Evolutionary conservation across 805 yeast genomes (phyloP).

Genomic region (Yamadazyma ubonensis): DNA sequence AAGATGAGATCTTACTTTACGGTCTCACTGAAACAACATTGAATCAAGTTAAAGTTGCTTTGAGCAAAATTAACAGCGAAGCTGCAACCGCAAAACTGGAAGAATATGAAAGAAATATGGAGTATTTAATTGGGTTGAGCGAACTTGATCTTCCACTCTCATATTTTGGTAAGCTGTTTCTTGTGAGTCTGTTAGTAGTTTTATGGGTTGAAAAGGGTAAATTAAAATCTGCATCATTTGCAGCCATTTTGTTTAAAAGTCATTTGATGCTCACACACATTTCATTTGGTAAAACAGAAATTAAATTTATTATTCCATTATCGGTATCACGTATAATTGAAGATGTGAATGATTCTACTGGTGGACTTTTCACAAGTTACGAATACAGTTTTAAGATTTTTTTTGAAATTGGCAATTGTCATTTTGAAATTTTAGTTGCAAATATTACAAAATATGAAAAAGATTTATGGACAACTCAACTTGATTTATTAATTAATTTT

Average conservation of each 20-base stretch:
- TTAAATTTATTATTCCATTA: conserved; percentile 49
- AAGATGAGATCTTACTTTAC: neutral
- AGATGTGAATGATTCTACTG: conserved; percentile 22
- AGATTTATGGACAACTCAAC: conserved; percentile 39
- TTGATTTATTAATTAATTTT: conserved; percentile 20
- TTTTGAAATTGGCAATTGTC: conserved; percentile 43
- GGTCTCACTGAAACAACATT: neutral
- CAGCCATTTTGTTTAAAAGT: conserved; percentile 47
- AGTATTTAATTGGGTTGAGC: neutral
- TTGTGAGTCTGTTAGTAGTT: conserved; percentile 43
- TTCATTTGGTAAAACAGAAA: conserved; percentile 5
- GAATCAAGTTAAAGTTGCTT: conserved; percentile 7
- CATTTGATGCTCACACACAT: conserved; percentile 42
- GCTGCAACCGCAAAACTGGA: conserved; percentile 2
- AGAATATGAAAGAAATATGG: neutral
- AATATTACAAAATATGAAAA: conserved; percentile 27
- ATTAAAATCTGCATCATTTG: conserved; percentile 21
- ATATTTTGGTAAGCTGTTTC: conserved; percentile 42
- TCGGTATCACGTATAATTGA: conserved; percentile 27
- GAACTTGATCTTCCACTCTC: conserved; percentile 1
- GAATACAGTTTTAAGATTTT: conserved; percentile 40
- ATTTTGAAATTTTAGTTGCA: conserved; percentile 41
- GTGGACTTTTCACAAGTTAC: conserved; percentile 32
- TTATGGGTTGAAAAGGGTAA: conserved; percentile 36
- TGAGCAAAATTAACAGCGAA: conserved; percentile 9